phyloP scores from a whole-genome alignment of 495 filamentous ascomycete genomes.

The Amorphotheca resinae region DNA sequence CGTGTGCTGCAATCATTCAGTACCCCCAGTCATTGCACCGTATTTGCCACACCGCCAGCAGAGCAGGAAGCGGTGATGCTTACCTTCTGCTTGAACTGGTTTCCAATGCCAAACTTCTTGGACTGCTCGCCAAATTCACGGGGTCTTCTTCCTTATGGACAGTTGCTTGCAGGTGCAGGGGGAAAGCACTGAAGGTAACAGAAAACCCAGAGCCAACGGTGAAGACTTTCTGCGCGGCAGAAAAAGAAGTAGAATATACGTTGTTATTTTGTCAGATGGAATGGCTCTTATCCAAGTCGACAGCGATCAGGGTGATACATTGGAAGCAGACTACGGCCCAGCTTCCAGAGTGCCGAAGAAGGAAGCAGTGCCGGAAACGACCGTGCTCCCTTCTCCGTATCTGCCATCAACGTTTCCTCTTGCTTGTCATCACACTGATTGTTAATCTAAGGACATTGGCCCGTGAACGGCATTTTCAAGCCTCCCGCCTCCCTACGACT shows the following conservation, averaged over 20 bases:
- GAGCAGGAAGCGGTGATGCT: slow-evolving; percentile 6
- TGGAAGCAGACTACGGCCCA: not conserved
- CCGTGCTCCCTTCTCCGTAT: slow-evolving; percentile 8
- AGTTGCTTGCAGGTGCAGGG: not conserved
- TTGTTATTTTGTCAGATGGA: not conserved
- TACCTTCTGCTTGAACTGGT: slow-evolving; percentile 5
- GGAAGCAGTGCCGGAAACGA: slow-evolving; percentile 7
- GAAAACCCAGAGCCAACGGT: not conserved
- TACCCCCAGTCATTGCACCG: slow-evolving; percentile 1
- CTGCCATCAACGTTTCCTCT: slow-evolving; percentile 8
- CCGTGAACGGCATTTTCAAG: slow-evolving; percentile 2
- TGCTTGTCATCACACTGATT: slow-evolving; percentile 11
- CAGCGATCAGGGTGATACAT: not conserved
- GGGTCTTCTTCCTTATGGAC: slow-evolving; percentile 4
- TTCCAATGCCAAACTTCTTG: slow-evolving; percentile 6
- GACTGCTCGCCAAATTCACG: not conserved
- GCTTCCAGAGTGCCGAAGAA: slow-evolving; percentile 17
- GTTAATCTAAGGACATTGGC: slow-evolving; percentile 3
- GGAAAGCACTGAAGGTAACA: not conserved
- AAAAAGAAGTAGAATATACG: not conserved
- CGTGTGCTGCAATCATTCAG: slow-evolving; percentile 1
- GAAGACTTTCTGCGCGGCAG: not conserved
- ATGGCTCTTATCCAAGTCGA: not conserved
- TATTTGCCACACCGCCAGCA: slow-evolving; percentile 10
- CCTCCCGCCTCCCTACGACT: slow-evolving; percentile 4